phyloP scores from a whole-genome alignment of 305 asterid genomes.

The Stenogyne calaminthoides region DNA sequence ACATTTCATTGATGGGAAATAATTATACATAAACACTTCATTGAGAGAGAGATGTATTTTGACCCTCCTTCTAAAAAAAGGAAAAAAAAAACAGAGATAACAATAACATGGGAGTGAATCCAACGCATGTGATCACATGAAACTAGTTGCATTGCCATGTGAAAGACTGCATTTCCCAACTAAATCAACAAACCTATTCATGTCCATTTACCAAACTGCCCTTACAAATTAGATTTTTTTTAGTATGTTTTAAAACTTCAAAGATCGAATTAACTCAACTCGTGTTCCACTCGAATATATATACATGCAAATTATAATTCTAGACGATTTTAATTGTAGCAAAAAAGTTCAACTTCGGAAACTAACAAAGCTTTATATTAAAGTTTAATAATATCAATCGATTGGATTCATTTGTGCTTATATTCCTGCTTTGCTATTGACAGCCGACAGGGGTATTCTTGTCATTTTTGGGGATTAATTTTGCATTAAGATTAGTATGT shows the following conservation, averaged over 20 bases:
- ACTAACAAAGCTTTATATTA: background rate
- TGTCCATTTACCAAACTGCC: slow-evolving; percentile 33
- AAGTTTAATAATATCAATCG: background rate
- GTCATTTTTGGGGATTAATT: slow-evolving; percentile 33
- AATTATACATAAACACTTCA: no score
- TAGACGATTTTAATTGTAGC: background rate
- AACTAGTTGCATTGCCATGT: slow-evolving; percentile 54
- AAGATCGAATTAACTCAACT: no score
- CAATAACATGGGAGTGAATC: slow-evolving; percentile 48
- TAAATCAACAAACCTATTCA: slow-evolving; percentile 32
- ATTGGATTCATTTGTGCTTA: background rate
- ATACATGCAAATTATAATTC: background rate
- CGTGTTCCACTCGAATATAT: no score
- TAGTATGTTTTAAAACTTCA: background rate
- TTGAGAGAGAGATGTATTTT: no score
- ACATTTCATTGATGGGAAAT: background rate
- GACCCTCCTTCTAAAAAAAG: slow-evolving; percentile 22
- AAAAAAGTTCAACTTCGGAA: background rate
- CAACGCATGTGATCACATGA: slow-evolving; percentile 70
- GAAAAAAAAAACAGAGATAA: slow-evolving; percentile 20
- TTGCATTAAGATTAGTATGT: slow-evolving; percentile 38
- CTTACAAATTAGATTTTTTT: background rate
- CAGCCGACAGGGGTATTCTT: slow-evolving; percentile 31
- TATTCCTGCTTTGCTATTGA: background rate
- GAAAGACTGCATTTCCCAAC: slow-evolving; percentile 39